Evolutionary conservation across 805 yeast genomes (phyloP).

Genomic region (Priceomyces melissophilus): DNA sequence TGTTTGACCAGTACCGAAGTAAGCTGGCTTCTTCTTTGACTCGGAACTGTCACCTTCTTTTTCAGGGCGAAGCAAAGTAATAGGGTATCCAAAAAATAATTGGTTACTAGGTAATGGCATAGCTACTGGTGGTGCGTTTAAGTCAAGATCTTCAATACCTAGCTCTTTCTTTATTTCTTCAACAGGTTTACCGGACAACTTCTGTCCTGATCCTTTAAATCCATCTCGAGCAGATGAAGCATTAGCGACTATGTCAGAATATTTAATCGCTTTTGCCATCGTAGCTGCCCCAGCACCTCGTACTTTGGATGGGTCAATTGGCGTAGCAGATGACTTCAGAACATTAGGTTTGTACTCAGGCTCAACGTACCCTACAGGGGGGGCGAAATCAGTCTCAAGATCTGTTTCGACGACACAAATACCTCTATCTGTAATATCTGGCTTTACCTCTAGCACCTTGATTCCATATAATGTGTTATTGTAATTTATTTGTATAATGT

Average conservation of each 20-base stretch:
- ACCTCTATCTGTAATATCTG: conserved; percentile 60
- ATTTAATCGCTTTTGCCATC: conserved; percentile 74
- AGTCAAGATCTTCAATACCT: conserved; percentile 43
- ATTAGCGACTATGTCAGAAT: conserved; percentile 53
- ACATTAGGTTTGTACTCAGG: conserved; percentile 59
- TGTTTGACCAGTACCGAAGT: conserved; percentile 70
- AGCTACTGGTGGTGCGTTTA: conserved; percentile 67
- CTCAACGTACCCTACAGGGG: conserved; percentile 97
- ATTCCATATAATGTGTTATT: conserved; percentile 76
- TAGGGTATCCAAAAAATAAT: conserved; percentile 90
- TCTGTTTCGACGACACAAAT: conserved; percentile 97
- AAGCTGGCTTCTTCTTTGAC: conserved; percentile 29
- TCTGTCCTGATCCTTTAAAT: conserved; percentile 65
- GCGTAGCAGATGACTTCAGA: conserved; percentile 28
- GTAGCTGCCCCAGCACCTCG: conserved; percentile 53
- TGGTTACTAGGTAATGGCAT: conserved; percentile 78
- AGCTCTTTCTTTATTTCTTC: conserved; percentile 21
- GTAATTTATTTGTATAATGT: conserved; percentile 79
- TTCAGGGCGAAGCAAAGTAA: conserved; percentile 42
- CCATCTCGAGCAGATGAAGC: conserved; percentile 24
- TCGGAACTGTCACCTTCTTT: conserved; percentile 27
- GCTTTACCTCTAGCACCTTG: conserved; percentile 82
- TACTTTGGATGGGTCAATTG: conserved; percentile 33
- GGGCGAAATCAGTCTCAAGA: conserved; percentile 95
- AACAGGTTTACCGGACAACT: conserved; percentile 59